phyloP scores from a whole-genome alignment of 2,329 filamentous ascomycete species.

The Cadophora malorum region DNA sequence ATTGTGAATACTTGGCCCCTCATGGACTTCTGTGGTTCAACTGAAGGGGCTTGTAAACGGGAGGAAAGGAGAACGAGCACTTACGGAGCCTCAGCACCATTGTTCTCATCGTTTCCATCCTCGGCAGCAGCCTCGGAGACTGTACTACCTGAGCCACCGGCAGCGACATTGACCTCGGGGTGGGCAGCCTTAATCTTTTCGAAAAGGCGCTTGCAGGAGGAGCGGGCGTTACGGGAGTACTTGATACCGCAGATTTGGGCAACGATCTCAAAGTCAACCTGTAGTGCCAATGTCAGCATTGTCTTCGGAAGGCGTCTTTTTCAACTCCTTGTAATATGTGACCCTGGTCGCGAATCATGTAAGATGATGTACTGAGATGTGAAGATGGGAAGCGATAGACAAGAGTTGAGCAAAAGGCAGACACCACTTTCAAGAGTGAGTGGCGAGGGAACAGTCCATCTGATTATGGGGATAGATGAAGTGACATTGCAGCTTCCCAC shows the following conservation, averaged over 20 bases:
- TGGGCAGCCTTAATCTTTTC: slow-evolving; percentile 32
- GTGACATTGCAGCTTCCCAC: no score
- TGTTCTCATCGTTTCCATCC: neutral
- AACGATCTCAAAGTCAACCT: slow-evolving; percentile 51
- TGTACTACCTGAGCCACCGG: neutral
- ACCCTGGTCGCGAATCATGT: no score
- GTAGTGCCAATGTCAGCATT: neutral
- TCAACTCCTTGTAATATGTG: no score
- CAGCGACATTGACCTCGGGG: neutral
- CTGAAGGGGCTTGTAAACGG: neutral
- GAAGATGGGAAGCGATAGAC: neutral
- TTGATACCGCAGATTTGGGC: slow-evolving; percentile 49
- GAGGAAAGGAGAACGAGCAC: neutral
- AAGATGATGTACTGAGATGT: neutral
- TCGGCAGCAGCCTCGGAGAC: slow-evolving; percentile 3
- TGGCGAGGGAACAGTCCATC: neutral
- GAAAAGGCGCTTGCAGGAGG: slow-evolving; percentile 34
- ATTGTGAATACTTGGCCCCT: neutral
- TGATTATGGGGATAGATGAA: no score
- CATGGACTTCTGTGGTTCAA: neutral
- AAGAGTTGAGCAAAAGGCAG: neutral
- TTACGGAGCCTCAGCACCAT: neutral
- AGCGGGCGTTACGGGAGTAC: slow-evolving; percentile 49
- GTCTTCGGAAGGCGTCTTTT: neutral
- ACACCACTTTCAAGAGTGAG: neutral